Conservation (phyloP, 345 rosid genomes). For the Gossypium raimondii region DNA sequence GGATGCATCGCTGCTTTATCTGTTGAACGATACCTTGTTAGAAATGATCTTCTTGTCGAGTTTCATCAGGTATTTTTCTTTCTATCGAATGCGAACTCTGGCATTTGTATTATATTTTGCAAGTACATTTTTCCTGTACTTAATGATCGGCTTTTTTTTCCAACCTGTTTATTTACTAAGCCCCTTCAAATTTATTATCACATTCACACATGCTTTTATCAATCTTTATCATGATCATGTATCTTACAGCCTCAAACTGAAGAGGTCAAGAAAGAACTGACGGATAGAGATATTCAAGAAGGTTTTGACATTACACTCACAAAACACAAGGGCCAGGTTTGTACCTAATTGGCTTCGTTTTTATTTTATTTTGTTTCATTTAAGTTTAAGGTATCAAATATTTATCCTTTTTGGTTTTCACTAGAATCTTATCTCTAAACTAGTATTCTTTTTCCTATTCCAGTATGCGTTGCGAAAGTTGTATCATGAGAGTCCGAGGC, state of each 20-base stretch:
- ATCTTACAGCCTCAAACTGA: constrained; percentile 71
- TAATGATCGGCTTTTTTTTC: constrained; percentile 4
- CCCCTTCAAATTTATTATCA: neutral
- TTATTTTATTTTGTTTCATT: neutral
- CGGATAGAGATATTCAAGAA: constrained; percentile 75
- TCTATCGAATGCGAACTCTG: neutral
- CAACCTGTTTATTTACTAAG: neutral
- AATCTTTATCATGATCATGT: neutral
- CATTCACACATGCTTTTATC: neutral
- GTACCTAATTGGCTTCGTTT: constrained; percentile 11
- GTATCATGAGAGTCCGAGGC: constrained; percentile 94
- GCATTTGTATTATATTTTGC: neutral
- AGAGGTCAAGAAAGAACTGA: constrained; percentile 80
- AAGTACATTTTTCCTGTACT: neutral
- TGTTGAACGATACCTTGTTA: constrained; percentile 87
- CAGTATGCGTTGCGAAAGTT: constrained; percentile 92
- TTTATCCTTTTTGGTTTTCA: constrained; percentile 9
- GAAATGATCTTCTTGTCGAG: constrained; percentile 79
- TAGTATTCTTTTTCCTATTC: constrained; percentile 12
- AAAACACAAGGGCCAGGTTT: constrained; percentile 90
- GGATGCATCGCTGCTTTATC: constrained; percentile 98
- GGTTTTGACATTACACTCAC: constrained; percentile 78
- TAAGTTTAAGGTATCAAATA: neutral
- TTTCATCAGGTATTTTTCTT: constrained; percentile 75
- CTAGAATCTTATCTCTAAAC: neutral